A percentile compares a stretch with the other conserved stretches of the same genome.
Evolutionary conservation across 2,329 filamentous ascomycete species (phyloP).

Genomic region (Penicillium sp.): DNA sequence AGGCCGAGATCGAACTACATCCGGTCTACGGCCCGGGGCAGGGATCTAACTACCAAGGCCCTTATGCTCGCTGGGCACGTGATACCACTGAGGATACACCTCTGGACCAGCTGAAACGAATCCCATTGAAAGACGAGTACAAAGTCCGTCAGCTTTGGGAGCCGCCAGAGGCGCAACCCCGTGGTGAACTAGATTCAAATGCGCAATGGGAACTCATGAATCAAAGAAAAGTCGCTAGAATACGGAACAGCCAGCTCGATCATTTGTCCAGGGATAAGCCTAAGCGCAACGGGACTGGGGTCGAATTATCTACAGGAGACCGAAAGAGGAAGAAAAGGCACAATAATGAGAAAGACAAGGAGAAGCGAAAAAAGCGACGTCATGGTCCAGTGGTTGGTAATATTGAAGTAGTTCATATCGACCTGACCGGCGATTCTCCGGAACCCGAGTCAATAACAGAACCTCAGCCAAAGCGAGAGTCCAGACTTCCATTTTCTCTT

Average conservation of each 20-base stretch:
- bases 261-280: neutral
- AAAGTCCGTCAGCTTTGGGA: conserved; percentile 35
- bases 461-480: neutral
- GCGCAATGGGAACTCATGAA: conserved; percentile 17
- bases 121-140: conserved; percentile 26
- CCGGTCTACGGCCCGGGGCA: conserved; percentile 40
- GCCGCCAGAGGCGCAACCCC: conserved; percentile 13
- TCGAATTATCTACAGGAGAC: neutral
- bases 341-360: neutral
- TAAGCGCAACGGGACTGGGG: neutral
- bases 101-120: conserved; percentile 13
- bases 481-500: neutral
- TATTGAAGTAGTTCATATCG: conserved; percentile 22
- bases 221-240: conserved; percentile 27
- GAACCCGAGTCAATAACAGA: neutral
- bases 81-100: conserved; percentile 18
- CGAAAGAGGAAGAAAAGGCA: neutral
- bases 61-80: conserved; percentile 44
- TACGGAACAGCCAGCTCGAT: conserved; percentile 24
- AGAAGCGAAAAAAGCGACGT: conserved; percentile 7
- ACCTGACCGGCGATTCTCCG: conserved; percentile 26
- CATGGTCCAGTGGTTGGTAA: conserved; percentile 2
- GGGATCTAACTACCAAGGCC: conserved; percentile 42
- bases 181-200: conserved; percentile 21
- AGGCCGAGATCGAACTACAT: conserved; percentile 36